Base-by-base conservation (phyloP, 2,329 filamentous ascomycete genomes). In the Colletotrichum musicola region DNA sequence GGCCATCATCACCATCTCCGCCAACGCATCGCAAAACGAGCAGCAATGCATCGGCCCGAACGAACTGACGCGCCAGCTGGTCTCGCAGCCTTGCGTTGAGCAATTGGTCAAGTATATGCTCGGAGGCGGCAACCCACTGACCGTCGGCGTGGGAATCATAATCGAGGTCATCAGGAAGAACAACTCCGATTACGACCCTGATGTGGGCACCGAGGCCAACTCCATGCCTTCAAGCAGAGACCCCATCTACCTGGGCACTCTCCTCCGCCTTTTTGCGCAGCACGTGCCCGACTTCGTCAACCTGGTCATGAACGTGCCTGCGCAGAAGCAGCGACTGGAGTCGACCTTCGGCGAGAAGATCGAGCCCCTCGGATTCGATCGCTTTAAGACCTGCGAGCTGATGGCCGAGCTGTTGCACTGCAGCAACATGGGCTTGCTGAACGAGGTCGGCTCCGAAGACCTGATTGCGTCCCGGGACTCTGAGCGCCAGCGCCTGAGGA, bases 141-240 rank as follows among this genome's bases (percentile, higher is more conserved):
- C 95, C 0, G 97, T 98, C 16, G 96, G 96, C 57, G 96, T 99
- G 12, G 96, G 96, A 20, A 98, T 98, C 75, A 89, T 99, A 40
- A 99, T 99, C 72, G 96, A 99, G 81, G 96, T 99, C 53, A 99
- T 99, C 77, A 89, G 96, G 69, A 99, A 99, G 83, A 99, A 99
- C 81, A 99, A 99, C 79, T 98, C 96, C 0, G 96, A 99, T 80
- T 99, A 99, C 78, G 96, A 99, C 74, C 92, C 96, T 1, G 96
- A 98, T 74, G 93, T 95, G 74, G 90, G 95, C 70, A 90, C 92
- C 56, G 93, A 94, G 68, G 89, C 93, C 30, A 93, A 93, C 72
- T 89, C 92, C 3, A 85, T 91, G 62, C 95, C 95, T 0, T 95
- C 94, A 1, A 92, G 90, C 72, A 90, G 92, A 59, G 96, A 99